phyloP scores from a whole-genome alignment of 192 early-diverging fungal species.

The Borealophlyctis nickersoniae region DNA sequence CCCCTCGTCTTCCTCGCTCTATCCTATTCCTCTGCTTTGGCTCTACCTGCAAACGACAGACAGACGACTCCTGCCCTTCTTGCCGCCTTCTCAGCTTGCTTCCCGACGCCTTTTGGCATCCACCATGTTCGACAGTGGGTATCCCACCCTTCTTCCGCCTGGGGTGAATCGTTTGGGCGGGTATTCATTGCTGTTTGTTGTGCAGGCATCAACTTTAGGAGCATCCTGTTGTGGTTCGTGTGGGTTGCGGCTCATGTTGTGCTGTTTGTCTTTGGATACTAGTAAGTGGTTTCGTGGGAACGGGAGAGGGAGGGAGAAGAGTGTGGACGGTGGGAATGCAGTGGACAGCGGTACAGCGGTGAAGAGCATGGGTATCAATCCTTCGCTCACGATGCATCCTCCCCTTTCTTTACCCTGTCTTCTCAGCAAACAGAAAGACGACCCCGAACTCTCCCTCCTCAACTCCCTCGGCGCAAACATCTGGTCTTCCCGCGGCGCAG shows the following conservation, averaged over 20 bases:
- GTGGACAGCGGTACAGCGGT: not conserved
- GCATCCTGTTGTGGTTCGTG: not conserved
- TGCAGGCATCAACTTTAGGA: not conserved
- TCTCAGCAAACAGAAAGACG: conserved; percentile 46
- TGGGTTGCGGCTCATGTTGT: conserved; percentile 4
- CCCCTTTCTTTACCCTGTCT: too few species aligned
- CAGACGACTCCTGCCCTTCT: too few species aligned
- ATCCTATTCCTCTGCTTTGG: too few species aligned
- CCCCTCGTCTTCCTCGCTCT: too few species aligned
- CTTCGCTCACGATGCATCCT: not conserved
- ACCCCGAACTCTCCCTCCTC: conserved; percentile 45
- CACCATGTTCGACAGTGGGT: too few species aligned
- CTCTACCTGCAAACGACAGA: too few species aligned
- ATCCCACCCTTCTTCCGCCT: too few species aligned
- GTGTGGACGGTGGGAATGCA: not conserved
- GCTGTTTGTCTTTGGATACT: conserved; percentile 14
- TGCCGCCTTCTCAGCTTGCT: too few species aligned
- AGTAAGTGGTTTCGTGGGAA: not conserved
- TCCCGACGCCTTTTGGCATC: too few species aligned
- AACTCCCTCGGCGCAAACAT: conserved; percentile 51
- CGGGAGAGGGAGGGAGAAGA: not conserved
- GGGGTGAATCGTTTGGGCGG: too few species aligned
- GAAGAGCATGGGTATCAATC: not conserved
- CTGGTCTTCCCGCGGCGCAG: conserved; percentile 55
- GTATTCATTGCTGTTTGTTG: too few species aligned